Evolutionary conservation across 306 rosid genomes (phyloP).

Genomic region (Pyrus pyrifolia): DNA sequence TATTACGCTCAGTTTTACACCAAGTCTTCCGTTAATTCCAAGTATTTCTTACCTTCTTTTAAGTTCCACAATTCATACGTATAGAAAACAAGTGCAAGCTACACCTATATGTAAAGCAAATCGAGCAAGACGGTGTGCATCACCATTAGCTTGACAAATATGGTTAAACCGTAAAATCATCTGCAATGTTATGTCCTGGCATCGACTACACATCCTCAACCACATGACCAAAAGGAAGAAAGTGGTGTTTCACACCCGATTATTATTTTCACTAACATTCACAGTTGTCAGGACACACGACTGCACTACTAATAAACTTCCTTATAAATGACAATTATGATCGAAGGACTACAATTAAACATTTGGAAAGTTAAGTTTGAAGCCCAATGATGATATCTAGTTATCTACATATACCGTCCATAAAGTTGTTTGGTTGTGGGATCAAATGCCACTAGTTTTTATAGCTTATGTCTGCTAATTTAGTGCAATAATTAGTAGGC

Average conservation of each 20-base stretch:
- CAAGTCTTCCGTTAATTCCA: too few species aligned
- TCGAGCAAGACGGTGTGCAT: not conserved
- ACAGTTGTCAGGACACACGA: not conserved
- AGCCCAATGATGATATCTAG: not conserved
- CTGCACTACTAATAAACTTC: not conserved
- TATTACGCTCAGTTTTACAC: rapidly evolving
- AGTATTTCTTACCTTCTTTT: too few species aligned
- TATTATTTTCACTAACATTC: not conserved
- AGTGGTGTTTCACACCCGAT: not conserved
- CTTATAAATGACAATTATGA: not conserved
- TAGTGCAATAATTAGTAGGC: not conserved
- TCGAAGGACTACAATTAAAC: not conserved
- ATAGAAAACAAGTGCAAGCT: not conserved
- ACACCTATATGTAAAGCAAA: not conserved
- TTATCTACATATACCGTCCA: constrained; percentile 1
- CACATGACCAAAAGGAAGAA: not conserved
- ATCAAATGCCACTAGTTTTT: not conserved
- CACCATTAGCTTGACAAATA: not conserved
- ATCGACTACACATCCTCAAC: not conserved
- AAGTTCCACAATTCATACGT: not conserved
- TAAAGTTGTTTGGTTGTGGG: not conserved
- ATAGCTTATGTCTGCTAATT: not conserved
- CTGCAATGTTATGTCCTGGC: not conserved
- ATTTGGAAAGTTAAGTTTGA: not conserved
- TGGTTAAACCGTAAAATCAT: too few species aligned